A percentile compares a stretch with the other conserved stretches of the same genome.
Conservation (phyloP, 257 asterid genomes). For the Linderniella brevidens region DNA sequence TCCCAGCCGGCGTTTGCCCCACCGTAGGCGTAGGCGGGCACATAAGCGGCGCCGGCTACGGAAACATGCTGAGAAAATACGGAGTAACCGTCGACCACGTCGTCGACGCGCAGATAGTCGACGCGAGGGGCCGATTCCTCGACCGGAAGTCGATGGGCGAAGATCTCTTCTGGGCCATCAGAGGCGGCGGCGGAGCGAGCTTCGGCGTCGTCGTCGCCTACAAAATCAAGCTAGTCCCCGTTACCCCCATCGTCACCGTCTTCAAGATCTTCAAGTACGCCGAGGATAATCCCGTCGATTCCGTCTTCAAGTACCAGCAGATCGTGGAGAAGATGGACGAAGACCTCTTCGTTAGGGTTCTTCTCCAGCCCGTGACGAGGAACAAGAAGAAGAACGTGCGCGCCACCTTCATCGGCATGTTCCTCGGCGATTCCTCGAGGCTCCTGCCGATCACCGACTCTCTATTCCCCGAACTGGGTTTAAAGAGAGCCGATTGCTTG, state of each 20-base stretch:
- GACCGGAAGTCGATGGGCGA: constrained; percentile 22
- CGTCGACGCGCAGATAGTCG: constrained; percentile 21
- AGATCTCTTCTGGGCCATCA: constrained; percentile 30
- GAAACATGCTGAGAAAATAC: constrained; percentile 15
- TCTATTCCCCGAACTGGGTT: constrained; percentile 17
- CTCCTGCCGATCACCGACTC: constrained; percentile 5
- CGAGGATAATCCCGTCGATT: constrained; percentile 10
- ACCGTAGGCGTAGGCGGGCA: constrained; percentile 19
- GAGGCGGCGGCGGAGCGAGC: constrained; percentile 30
- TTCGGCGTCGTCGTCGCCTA: constrained; percentile 20
- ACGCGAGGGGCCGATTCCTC: constrained; percentile 14
- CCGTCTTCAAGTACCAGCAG: constrained; percentile 11
- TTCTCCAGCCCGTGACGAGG: constrained; percentile 10
- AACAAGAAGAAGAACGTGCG: constrained; percentile 1
- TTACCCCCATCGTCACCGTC: constrained; percentile 15
- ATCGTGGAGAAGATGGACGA: constrained; percentile 12
- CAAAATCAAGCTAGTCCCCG: constrained; percentile 14
- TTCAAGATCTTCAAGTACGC: constrained; percentile 6
- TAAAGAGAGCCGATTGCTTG: constrained; percentile 14
- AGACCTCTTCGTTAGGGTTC: constrained; percentile 15
- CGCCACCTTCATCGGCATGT: constrained; percentile 13
- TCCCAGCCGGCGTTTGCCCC: constrained; percentile 23
- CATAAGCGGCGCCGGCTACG: constrained; percentile 23
- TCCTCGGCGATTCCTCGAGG: constrained; percentile 14
- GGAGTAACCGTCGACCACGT: constrained; percentile 18